These are phyloP conservation scores for Psidium guajava DNA, from an alignment of 345 rosid genomes.

Conservation along the genomic window DNA sequence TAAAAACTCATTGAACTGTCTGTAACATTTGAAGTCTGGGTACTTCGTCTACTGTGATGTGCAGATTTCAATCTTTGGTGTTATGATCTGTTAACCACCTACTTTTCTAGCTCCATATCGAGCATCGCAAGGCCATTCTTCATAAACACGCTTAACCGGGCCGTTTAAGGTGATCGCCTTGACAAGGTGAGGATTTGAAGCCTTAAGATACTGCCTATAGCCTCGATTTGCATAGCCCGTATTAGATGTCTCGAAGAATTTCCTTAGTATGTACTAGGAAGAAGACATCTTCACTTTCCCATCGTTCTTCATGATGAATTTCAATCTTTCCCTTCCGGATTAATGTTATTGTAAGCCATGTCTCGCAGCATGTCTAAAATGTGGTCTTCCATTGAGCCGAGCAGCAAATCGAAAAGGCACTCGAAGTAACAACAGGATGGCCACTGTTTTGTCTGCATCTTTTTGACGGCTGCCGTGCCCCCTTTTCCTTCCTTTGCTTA, in stretches of 20 bases:
- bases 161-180: rapidly evolving
- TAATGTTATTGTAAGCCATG: background rate
- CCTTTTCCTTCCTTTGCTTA: background rate
- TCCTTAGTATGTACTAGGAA: rapidly evolving
- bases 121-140: background rate
- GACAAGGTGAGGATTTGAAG: background rate
- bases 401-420: background rate
- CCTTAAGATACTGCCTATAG: background rate
- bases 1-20: background rate
- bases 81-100: background rate
- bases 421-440: background rate
- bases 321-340: background rate
- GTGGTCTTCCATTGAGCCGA: background rate
- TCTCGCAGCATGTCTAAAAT: rapidly evolving
- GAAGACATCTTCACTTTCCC: background rate
- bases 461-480: background rate
- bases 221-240: rapidly evolving
- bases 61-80: background rate
- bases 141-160: background rate
- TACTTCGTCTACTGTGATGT: background rate
- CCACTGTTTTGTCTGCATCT: background rate
- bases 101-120: rapidly evolving
- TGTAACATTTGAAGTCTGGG: background rate
- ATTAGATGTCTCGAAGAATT: background rate
- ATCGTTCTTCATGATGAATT: background rate